Evolutionary conservation across 1,284 basidiomycete species (phyloP), one percentile per base, ranked within the genome.

Genomic region (Moesziomyces antarcticus): DNA sequence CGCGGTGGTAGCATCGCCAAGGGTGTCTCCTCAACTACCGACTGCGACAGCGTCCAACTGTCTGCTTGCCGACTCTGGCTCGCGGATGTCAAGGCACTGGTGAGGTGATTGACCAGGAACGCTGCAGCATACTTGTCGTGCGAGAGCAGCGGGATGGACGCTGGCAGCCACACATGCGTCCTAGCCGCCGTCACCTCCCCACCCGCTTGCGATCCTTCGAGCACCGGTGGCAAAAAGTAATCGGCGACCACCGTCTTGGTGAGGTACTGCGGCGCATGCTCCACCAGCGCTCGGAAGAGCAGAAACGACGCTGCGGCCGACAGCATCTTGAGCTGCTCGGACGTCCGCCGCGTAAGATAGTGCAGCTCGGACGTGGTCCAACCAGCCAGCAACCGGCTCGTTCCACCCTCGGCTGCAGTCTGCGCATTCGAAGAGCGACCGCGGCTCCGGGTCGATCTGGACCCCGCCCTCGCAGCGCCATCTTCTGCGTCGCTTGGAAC

Each of bases 331-430:
- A 73, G 70, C 45, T 63, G 70, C 18, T 67, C 58, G 9, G 60
- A 57, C 3, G 64, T 68, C 33, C 56, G 59, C 41, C 54, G 59
- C 2, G 64, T 64, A 37, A 73, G 54, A 44, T 73, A 63, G 40
- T 67, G 64, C 1, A 73, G 64, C 33, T 73, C 70, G 7, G 55
- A 59, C 1, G 64, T 67, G 16, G 63, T 61, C 64, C 68, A 71
- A 3, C 63, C 62, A 20, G 58, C 58, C 3, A 62, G 44, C 3
- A 66, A 59, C 18, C 50, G 60, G 24, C 41, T 59, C 9, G 66
- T 35, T 7, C 35, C n/a, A 25, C 16, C n/a, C n/a, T n/a, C n/a
- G n/a, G n/a, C n/a, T n/a, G n/a, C n/a, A n/a, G n/a, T n/a, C n/a
- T 33, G n/a, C 6, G 53, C 30, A 10, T 7, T 9, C 2, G 62